Evolutionary conservation across 2,329 filamentous ascomycete species (phyloP), one percentile per base, ranked within the genome.

Genomic region (Calonectria naviculata): DNA sequence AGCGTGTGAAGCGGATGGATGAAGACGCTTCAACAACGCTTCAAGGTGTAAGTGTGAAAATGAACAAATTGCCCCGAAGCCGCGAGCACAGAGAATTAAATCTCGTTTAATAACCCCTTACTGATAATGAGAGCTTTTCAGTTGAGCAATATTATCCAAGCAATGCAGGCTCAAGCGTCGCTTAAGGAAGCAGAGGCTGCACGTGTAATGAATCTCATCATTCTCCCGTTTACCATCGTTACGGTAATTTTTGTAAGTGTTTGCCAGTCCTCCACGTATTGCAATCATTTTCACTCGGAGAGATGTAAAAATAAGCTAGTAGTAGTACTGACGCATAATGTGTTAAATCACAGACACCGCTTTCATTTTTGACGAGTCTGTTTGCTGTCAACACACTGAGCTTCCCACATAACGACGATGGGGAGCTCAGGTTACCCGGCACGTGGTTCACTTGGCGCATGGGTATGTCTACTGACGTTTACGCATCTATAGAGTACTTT

Each of bases 231-330:
- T 28, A 73, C 73, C 3, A 46, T 73, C 5, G 68, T 74, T 1
- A 74, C 73, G 5, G 68, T 74, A 3, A 56, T 73, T 3, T 74
- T 74, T 38, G 73, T 74, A 60, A 31, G 38, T 34, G 70, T 73
- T 26, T 10, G 15, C 36, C 9, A 42, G n/a, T n/a, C n/a, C n/a
- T n/a, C n/a, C n/a, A n/a, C n/a, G n/a, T n/a, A n/a, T n/a, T n/a
- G n/a, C n/a, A n/a, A n/a, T n/a, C n/a, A n/a, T n/a, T n/a, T n/a
- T n/a, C n/a, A n/a, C n/a, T n/a, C n/a, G n/a, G n/a, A n/a, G n/a
- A n/a, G n/a, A n/a, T n/a, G n/a, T n/a, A n/a, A n/a, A n/a, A n/a
- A n/a, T n/a, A n/a, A n/a, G n/a, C n/a, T n/a, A n/a, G n/a, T 63
- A 7, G 54, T n/a, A 2, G 34, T 49, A 21, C 49, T n/a, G 12